Evolutionary conservation across 208 protist genomes (phyloP).

Genomic region (Trypanosoma congolense): DNA sequence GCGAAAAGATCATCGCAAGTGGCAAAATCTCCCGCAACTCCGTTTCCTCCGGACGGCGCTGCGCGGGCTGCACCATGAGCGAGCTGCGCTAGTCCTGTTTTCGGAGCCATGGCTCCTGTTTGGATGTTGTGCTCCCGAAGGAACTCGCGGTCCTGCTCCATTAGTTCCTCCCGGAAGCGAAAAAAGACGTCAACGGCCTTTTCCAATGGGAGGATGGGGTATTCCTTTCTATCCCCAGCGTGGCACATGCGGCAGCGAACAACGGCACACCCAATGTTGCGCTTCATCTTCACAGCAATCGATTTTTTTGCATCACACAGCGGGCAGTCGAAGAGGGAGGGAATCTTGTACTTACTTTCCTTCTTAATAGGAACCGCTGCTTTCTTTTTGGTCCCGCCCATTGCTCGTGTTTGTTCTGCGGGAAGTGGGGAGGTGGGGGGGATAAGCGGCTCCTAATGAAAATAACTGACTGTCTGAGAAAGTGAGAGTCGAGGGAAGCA

Average conservation of each 20-base stretch:
- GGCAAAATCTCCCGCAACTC: not conserved
- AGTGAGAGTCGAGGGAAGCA: no score
- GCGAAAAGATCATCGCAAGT: no score
- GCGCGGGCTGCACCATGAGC: not conserved
- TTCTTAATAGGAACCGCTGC: slow-evolving; percentile 80
- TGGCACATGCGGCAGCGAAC: slow-evolving; percentile 73
- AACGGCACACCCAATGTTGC: slow-evolving; percentile 37
- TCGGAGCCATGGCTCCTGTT: slow-evolving; percentile 16
- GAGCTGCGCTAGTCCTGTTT: slow-evolving; percentile 18
- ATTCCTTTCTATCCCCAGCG: slow-evolving; percentile 36
- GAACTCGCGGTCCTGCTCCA: slow-evolving; percentile 58
- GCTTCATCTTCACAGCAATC: slow-evolving; percentile 68
- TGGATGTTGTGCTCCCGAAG: slow-evolving; percentile 34
- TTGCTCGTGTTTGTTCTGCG: no score
- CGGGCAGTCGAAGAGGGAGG: slow-evolving; percentile 81
- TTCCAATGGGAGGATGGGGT: slow-evolving; percentile 62
- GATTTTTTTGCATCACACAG: slow-evolving; percentile 79
- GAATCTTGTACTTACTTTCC: slow-evolving; percentile 91
- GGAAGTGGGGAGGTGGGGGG: no score
- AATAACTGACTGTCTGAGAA: no score
- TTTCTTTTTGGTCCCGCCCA: slow-evolving; percentile 85
- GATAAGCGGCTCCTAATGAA: no score
- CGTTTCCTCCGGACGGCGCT: not conserved
- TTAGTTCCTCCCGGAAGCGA: slow-evolving; percentile 76
- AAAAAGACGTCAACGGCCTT: slow-evolving; percentile 87